phyloP scores from a whole-genome alignment of 139 green algal genomes.

The Chlamydomonas schloesseri region DNA sequence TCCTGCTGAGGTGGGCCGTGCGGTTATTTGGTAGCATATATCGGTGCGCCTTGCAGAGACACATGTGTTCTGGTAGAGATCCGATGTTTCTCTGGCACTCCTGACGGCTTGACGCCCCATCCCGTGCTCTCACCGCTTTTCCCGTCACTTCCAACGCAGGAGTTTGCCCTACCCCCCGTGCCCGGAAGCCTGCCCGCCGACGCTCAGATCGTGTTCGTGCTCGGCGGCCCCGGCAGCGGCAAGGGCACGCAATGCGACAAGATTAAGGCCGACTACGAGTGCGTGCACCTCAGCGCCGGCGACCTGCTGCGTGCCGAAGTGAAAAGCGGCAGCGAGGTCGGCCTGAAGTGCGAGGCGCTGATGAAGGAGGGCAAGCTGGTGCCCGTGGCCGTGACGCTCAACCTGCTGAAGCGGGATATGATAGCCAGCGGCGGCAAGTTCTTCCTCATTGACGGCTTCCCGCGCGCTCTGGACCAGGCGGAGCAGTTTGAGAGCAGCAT shows the following conservation, averaged over 20 bases:
- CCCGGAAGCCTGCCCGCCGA: neutral
- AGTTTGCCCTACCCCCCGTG: neutral
- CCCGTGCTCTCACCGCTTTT: no score
- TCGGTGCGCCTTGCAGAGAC: no score
- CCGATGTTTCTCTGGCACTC: no score
- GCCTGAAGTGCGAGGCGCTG: slow-evolving; percentile 73
- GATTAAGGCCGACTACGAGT: slow-evolving; percentile 42
- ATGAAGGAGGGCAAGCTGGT: slow-evolving; percentile 90
- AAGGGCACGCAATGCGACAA: slow-evolving; percentile 65
- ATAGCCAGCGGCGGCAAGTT: slow-evolving; percentile 56
- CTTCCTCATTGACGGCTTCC: slow-evolving; percentile 93
- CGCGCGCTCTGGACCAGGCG: slow-evolving; percentile 85
- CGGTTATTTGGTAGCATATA: no score
- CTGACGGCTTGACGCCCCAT: no score
- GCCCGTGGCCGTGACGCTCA: slow-evolving; percentile 46
- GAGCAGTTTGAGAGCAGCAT: slow-evolving; percentile 73
- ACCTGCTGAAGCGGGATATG: slow-evolving; percentile 67
- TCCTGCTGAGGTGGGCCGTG: no score
- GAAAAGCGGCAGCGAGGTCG: slow-evolving; percentile 62
- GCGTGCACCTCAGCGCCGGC: slow-evolving; percentile 68
- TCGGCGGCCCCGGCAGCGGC: slow-evolving; percentile 66
- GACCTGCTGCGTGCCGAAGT: slow-evolving; percentile 87
- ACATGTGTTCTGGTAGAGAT: no score
- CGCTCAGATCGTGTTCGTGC: slow-evolving; percentile 68
- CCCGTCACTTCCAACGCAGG: no score